A percentile compares a stretch with the other conserved stretches of the same genome.
phyloP scores from a whole-genome alignment of 305 asterid genomes.

The Fraxinus xanthoxyloides region DNA sequence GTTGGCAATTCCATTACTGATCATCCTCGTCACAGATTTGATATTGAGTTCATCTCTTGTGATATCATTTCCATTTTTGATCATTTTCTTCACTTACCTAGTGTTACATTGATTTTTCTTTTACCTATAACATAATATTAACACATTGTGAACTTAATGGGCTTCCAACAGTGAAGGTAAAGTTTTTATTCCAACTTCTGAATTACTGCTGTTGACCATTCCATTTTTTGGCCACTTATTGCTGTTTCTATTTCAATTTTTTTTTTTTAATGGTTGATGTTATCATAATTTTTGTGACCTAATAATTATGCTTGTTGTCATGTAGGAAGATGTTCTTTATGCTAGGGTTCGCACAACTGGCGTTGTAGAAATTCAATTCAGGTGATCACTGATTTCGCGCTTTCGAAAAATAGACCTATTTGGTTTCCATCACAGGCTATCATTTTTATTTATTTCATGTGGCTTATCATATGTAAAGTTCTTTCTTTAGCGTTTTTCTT shows the following conservation, averaged over 20 bases:
- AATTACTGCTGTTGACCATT: neutral
- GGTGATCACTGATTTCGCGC: conserved; percentile 52
- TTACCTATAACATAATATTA: neutral
- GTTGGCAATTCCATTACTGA: neutral
- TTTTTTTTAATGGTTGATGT: neutral
- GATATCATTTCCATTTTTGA: neutral
- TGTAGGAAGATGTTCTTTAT: conserved; percentile 93
- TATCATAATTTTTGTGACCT: neutral
- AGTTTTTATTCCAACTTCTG: neutral
- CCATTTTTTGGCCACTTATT: neutral
- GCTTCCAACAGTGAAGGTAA: neutral
- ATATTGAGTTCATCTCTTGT: neutral
- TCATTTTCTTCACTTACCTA: neutral
- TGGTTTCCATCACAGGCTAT: conserved; percentile 4
- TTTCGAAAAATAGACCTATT: conserved; percentile 6
- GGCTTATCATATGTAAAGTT: neutral
- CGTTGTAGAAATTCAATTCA: conserved; percentile 98
- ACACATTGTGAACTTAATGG: neutral
- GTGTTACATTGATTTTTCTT: neutral
- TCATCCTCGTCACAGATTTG: neutral
- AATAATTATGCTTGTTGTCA: conserved; percentile 26
- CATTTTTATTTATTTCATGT: neutral
- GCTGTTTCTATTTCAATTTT: neutral
- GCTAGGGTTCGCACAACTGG: conserved; percentile 99
- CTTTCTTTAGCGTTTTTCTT: neutral